Evolutionary conservation across 2,329 filamentous ascomycete genomes (phyloP), one percentile per base, ranked within the genome.

Genomic region (Niveomyces coronatus): DNA sequence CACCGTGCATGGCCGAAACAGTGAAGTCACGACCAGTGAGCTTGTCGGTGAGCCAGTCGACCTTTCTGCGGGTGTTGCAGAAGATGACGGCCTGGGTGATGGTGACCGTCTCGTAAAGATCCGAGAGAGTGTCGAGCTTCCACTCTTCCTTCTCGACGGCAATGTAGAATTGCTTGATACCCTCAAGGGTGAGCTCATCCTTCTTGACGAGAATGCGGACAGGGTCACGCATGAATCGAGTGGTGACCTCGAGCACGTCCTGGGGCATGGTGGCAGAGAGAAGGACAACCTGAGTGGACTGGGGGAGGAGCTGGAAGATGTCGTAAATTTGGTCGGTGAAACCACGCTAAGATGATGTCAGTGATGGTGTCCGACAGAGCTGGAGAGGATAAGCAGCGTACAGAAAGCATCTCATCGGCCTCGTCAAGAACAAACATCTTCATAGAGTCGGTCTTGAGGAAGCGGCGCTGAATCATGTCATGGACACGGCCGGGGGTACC

Each of bases 291-390:
- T 98, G 91, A 61, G 89, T 98, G 47, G 86, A 88, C 70, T 94
- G 91, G 42, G 91, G 91, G 39, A 98, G 83, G 45, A 95, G 85
- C 71, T 94, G 89, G 82, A 95, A 98, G 70, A 98, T 94, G 67
- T 98, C 91, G 77, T 98, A 98, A 72, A 98, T 98, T 74, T 98
- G 91, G 75, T 98, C 91, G 57, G 88, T 94, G 80, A 98, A 98
- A 76, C 91, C 91, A 60, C 89, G 89, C 76, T 85, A 49, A 18
- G 55, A 38, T 26, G 30, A 26, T 19, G 57, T 70, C 55, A 69
- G 62, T 26, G 40, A 23, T 14, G 24, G 6, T 23, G 4, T 16
- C 9, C 11, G 8, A 14, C 34, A 34, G 29, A 24, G 18, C 10
- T 24, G 23, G 26, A 10, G 9, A 17, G n/a, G 9, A 22, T n/a